phyloP scores from a whole-genome alignment of 1,284 basidiomycete species.

The Trichosporon asahii region DNA sequence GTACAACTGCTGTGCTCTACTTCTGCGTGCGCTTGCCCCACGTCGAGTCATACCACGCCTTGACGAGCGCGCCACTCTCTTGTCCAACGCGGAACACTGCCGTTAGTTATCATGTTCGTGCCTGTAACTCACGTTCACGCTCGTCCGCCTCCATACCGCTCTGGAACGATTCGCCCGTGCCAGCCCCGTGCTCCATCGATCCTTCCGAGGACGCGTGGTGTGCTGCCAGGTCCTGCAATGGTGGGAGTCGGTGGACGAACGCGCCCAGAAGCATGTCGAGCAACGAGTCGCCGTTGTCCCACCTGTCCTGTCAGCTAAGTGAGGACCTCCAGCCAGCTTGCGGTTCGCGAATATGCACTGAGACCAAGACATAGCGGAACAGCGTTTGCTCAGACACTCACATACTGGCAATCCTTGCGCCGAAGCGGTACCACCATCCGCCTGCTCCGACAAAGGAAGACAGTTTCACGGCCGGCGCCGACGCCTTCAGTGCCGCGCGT shows the following conservation, averaged over 20 bases:
- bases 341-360: neutral
- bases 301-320: conserved; percentile 12
- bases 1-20: neutral
- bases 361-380: neutral
- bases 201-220: conserved; percentile 69
- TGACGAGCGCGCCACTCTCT: conserved; percentile 69
- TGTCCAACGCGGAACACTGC: conserved; percentile 79
- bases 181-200: conserved; percentile 43
- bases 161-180: conserved; percentile 66
- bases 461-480: conserved; percentile 72
- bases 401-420: conserved; percentile 65
- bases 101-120: neutral
- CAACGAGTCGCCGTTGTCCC: conserved; percentile 20
- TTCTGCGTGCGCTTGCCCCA: conserved; percentile 20
- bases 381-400: neutral
- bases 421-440: conserved; percentile 84
- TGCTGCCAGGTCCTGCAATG: conserved; percentile 83
- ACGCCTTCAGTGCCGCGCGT: conserved; percentile 76
- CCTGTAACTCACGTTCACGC: conserved; percentile 69
- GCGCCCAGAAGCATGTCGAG: conserved; percentile 66
- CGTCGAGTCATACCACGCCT: conserved; percentile 71
- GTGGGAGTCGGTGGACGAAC: conserved; percentile 70
- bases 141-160: conserved; percentile 85
- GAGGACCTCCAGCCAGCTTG: neutral
- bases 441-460: conserved; percentile 77